phyloP scores from a whole-genome alignment of 331 rosid genomes.

The Malus hybrid region DNA sequence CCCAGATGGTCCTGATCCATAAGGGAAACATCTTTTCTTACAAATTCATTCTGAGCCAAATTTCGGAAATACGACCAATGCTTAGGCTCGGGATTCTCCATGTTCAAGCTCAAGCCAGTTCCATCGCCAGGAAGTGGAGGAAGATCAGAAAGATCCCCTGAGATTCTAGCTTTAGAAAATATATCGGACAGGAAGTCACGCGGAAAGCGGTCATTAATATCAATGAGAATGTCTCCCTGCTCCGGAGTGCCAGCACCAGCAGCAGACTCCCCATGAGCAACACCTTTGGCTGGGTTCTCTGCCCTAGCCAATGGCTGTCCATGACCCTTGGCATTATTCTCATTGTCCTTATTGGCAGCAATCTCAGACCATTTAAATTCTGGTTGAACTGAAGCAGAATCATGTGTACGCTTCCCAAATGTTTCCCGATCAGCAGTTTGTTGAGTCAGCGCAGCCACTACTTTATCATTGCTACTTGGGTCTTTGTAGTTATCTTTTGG shows the following conservation, averaged over 20 bases:
- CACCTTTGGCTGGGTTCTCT: constrained; percentile 12
- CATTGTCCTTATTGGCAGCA: constrained; percentile 13
- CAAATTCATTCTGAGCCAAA: constrained; percentile 39
- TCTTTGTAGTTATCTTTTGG: constrained; percentile 20
- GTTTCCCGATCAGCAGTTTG: constrained; percentile 15
- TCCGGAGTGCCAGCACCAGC: constrained; percentile 25
- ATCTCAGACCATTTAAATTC: constrained; percentile 23
- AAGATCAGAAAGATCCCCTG: constrained; percentile 22
- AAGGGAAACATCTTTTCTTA: constrained; percentile 39
- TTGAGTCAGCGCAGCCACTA: constrained; percentile 16
- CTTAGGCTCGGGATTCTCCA: constrained; percentile 46
- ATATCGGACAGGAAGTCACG: constrained; percentile 45
- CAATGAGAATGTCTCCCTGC: constrained; percentile 43
- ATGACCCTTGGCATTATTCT: constrained; percentile 2
- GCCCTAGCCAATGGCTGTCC: constrained; percentile 7
- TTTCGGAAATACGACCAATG: constrained; percentile 49
- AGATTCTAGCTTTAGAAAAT: constrained; percentile 35
- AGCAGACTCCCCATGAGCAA: constrained; percentile 18
- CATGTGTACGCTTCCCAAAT: constrained; percentile 13
- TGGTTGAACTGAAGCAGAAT: constrained; percentile 16
- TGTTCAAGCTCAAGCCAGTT: constrained; percentile 37
- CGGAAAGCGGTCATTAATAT: constrained; percentile 48
- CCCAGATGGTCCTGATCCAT: constrained; percentile 46
- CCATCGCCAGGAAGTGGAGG: constrained; percentile 31
- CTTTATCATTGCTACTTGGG: constrained; percentile 14